These are phyloP conservation scores for Phytophthora pluvialis DNA, from an alignment of 352 stramenopile species.

Conservation along the genomic window DNA sequence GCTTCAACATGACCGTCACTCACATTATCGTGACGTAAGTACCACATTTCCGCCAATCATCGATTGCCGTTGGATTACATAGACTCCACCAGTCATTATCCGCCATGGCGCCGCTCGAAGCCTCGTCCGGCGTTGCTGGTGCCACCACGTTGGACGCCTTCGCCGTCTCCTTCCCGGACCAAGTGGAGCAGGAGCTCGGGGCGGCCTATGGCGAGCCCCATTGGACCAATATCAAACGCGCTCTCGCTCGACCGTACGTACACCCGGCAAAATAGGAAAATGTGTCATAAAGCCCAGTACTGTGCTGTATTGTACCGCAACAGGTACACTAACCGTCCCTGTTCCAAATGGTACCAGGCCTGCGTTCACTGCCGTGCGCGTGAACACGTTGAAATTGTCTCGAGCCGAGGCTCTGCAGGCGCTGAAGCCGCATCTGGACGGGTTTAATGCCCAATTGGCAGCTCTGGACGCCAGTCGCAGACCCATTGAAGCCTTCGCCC, in stretches of 20 bases:
- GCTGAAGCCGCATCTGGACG: constrained; percentile 49
- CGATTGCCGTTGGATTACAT: constrained; percentile 1
- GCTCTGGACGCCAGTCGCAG: constrained; percentile 37
- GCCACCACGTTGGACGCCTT: constrained; percentile 62
- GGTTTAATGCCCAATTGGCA: constrained; percentile 66
- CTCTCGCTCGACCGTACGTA: constrained; percentile 49
- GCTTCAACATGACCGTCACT: constrained; percentile 29
- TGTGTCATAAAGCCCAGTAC: constrained; percentile 4
- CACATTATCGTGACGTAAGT: constrained; percentile 11
- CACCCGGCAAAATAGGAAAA: constrained; percentile 7
- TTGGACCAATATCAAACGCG: constrained; percentile 79
- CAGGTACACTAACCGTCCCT: not conserved
- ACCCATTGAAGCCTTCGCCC: constrained; percentile 44
- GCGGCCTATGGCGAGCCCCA: constrained; percentile 64
- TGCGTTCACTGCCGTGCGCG: constrained; percentile 76
- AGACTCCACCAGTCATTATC: constrained; percentile 27
- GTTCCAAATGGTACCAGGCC: constrained; percentile 43
- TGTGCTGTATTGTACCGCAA: no score
- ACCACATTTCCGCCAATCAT: constrained; percentile 6
- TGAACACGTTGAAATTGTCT: constrained; percentile 75
- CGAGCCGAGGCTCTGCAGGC: constrained; percentile 60
- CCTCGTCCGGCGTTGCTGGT: constrained; percentile 92
- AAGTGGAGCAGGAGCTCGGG: constrained; percentile 71
- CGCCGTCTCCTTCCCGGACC: constrained; percentile 65
- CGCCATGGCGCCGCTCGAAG: constrained; percentile 74